Evolutionary conservation across 805 yeast species (phyloP), one percentile per base, ranked within the genome.

Genomic region (Suhomyces emberorum): DNA sequence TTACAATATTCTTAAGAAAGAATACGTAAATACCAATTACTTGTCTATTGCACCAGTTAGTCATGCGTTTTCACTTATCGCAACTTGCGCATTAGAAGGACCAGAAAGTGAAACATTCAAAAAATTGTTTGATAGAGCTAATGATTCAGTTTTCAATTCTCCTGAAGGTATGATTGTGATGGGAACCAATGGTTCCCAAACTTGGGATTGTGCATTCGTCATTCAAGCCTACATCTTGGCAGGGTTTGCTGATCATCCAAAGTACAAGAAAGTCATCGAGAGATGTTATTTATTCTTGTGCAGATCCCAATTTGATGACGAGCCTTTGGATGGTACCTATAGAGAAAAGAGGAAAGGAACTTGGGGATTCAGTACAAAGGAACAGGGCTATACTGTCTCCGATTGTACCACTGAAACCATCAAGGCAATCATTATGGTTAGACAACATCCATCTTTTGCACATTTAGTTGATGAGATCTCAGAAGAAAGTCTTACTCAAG

Each of bases 101-200:
- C 50, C 56, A 1, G 72, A 80, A 2, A 82, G 95, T 0, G 61
- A 62, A 1, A 72, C 72, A 8, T 89, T 86, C 59, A 50, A 69
- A 35, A 63, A 69, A 15, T 71, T 81, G 20, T 56, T 74, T 30
- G 70, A 64, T 12, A 68, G 93, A 40, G 77, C 86, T 66, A 73
- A 79, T 25, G 97, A 93, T 49, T 80, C 79, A 24, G 51, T 88
- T 34, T 88, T 85, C 60, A 82, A 83, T 63, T 95, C 96, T 0
- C 84, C 88, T 0, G 84, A 83, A 54, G 99, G 99, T 4, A 73
- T 93, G 79, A 77, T 91, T 2, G 83, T 87, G 38, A 87, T 84
- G 86, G 99, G 99, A 2, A 93, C 99, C 0, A 93, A 93, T 59
- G 99, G 99, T 16, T 87, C 86, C 0, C 99, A 93, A 61, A 89